A percentile compares a stretch with the other conserved stretches of the same genome.
phyloP scores from a whole-genome alignment of 1,284 basidiomycete genomes.

The Rhizopogon parksii region DNA sequence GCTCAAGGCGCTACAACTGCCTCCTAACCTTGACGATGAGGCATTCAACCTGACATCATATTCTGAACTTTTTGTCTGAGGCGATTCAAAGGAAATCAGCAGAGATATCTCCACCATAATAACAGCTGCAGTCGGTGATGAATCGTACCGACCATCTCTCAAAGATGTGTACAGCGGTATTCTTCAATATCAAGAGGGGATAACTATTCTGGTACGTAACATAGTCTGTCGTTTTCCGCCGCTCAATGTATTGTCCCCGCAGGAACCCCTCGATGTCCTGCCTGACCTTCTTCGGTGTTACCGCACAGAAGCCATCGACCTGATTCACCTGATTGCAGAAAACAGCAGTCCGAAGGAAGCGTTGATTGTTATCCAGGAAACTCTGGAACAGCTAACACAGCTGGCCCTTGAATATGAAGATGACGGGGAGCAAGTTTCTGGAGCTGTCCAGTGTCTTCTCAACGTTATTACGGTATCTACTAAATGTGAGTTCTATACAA shows the following conservation, averaged over 20 bases:
- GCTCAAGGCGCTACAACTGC: conserved; percentile 14
- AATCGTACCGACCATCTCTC: conserved; percentile 9
- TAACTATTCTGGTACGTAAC: conserved; percentile 15
- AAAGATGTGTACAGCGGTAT: conserved; percentile 14
- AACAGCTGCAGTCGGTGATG: conserved; percentile 10
- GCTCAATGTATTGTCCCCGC: background rate
- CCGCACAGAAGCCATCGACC: conserved; percentile 14
- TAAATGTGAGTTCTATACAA: conserved; percentile 26
- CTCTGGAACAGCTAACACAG: conserved; percentile 39
- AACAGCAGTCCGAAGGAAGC: conserved; percentile 45
- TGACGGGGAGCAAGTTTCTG: conserved; percentile 22
- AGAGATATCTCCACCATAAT: conserved; percentile 17
- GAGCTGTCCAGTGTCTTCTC: conserved; percentile 26
- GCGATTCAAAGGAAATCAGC: conserved; percentile 14
- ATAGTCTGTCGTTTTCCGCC: background rate
- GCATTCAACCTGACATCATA: conserved; percentile 6
- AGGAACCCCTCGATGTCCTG: conserved; percentile 26
- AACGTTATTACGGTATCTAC: conserved; percentile 35
- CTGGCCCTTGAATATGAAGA: conserved; percentile 21
- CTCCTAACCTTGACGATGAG: conserved; percentile 20
- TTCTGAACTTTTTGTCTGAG: background rate
- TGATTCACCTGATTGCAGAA: conserved; percentile 19
- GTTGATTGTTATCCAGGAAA: conserved; percentile 54
- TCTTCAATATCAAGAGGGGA: conserved; percentile 10
- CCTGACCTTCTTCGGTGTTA: conserved; percentile 19